Base-by-base conservation (phyloP, 305 asterid genomes). In the Fraxinus baroniana region DNA sequence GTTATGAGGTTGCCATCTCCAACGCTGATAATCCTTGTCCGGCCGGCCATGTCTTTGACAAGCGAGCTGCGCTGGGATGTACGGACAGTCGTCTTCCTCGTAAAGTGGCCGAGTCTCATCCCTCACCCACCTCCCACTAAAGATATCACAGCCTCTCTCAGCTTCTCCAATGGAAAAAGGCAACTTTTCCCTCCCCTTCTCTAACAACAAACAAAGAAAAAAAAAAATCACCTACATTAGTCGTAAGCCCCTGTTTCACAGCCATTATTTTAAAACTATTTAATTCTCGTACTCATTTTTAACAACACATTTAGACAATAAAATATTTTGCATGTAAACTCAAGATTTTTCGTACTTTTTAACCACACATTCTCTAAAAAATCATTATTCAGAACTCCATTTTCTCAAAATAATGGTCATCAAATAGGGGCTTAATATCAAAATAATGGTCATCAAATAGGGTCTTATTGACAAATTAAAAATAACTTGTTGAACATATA, bases 1-100 rank as follows among this genome's bases (percentile, higher is more conserved):
- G 7, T 74, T 88, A 81, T 84, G 79, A 72, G 98, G 98, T 62
- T 93, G 94, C 98, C 98, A 95, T 87, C 93, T 90, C 97, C 97
- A 94, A 10, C 77, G 74, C 12, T 71, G 96, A 85, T 89, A 93
- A 6, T 87, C 93, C 84, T 82, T 87, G 0, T 95, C 98, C 2
- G 94, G 95, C 2, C 97, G 92, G 66, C 93, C 96, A 71, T 89
- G 87, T 55, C 81, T 78, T 26, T 86, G 90, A 81, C 98, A 94
- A 2, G 92, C 85, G 32, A 89, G 71, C 84, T 92, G 93, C 0
- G 80, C 87, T n/a, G 77, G 89, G 44, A 94, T 86, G 78, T 87
- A 94, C 15, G 95, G 95, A 72, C 98, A 93, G 6, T 93, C 95
- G 18, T 85, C 81, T 79, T 92, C 97, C 81, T 93, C 90, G 81